Conservation (phyloP, 1,284 basidiomycete species). For the Leccinum solheimii region DNA sequence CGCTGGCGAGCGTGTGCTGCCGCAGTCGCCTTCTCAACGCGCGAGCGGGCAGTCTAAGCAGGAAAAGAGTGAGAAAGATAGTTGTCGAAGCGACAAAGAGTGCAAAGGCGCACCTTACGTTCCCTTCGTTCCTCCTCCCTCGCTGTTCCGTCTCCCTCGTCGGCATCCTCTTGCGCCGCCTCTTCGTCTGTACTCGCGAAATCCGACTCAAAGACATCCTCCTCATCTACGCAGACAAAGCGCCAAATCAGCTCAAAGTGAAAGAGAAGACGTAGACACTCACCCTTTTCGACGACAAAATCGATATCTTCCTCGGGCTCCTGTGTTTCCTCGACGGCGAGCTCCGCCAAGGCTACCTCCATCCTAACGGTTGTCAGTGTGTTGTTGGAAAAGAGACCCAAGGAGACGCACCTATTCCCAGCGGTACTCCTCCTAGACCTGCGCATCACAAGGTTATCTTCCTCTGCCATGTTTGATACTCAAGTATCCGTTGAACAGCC, state of each 20-base stretch:
- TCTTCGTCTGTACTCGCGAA: conserved; percentile 83
- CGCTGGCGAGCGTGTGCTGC: conserved; percentile 63
- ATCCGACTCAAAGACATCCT: conserved; percentile 77
- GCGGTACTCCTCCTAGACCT: conserved; percentile 42
- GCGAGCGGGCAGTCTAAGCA: conserved; percentile 51
- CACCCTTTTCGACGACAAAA: conserved; percentile 63
- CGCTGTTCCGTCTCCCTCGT: conserved; percentile 55
- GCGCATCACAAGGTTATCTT: conserved; percentile 57
- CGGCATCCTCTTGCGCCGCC: conserved; percentile 50
- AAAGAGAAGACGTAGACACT: neutral
- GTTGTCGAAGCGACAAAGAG: neutral
- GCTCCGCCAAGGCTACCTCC: conserved; percentile 72
- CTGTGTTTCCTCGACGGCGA: conserved; percentile 61
- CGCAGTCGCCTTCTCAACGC: conserved; percentile 60
- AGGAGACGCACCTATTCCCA: neutral
- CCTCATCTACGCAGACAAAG: conserved; percentile 54
- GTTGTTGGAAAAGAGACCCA: neutral
- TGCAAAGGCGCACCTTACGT: conserved; percentile 46
- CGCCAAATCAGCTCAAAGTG: neutral
- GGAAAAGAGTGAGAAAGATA: neutral
- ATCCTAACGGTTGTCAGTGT: conserved; percentile 46
- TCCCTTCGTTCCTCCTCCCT: conserved; percentile 61
- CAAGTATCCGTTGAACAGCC: neutral
- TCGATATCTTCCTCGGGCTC: conserved; percentile 73
- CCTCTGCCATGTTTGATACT: conserved; percentile 30